Conservation (phyloP, 2,329 filamentous ascomycete species). For the Pseudogymnoascus sp. region DNA sequence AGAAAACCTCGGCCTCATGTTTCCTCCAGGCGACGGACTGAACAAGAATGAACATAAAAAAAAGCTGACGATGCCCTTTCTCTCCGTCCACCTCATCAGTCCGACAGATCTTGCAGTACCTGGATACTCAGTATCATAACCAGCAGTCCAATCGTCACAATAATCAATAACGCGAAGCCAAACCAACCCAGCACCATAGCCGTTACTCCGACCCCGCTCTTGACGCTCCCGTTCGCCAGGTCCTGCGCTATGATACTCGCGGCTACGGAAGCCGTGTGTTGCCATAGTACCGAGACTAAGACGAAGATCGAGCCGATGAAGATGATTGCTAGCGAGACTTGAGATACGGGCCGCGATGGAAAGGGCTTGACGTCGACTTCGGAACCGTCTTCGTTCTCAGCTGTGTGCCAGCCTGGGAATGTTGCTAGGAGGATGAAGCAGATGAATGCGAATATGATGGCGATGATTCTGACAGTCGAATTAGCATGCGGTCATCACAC, state of each 20-base stretch:
- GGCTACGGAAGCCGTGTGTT: constrained; percentile 93
- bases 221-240: constrained; percentile 81
- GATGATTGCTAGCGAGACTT: constrained; percentile 88
- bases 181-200: constrained; percentile 99
- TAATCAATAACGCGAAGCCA: constrained; percentile 83
- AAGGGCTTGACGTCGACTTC: constrained; percentile 92
- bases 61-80: not conserved
- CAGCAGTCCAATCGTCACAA: constrained; percentile 89
- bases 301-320: constrained; percentile 68
- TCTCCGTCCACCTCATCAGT: constrained; percentile 19
- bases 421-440: constrained; percentile 92
- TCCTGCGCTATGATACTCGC: constrained; percentile 91
- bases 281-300: constrained; percentile 74
- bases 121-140: constrained; percentile 96
- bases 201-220: constrained; percentile 80
- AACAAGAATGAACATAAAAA: not conserved
- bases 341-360: constrained; percentile 83
- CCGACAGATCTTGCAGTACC: constrained; percentile 47
- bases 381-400: constrained; percentile 70
- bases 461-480: constrained; percentile 69
- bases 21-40: not conserved
- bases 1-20: not conserved
- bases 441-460: constrained; percentile 93
- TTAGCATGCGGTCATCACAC: not conserved
- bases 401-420: constrained; percentile 96